Base-by-base conservation (phyloP, 2,329 filamentous ascomycete genomes). In the Rhynchosporium graminicola region DNA sequence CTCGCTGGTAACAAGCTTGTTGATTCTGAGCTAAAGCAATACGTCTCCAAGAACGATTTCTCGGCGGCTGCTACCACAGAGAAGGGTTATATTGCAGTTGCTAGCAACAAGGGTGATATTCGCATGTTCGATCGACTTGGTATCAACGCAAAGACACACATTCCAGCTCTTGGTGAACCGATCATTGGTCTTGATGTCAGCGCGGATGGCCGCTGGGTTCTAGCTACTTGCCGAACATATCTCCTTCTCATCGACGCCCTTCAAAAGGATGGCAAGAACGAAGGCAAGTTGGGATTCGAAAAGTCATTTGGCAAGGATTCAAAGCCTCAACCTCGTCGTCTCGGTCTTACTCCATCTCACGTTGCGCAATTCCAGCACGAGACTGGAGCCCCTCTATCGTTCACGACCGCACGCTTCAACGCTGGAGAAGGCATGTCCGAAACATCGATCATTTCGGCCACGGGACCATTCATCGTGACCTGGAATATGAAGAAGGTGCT, bases 291-390 rank as follows among this genome's bases (percentile, higher is more conserved):
- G n/a, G 95, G 95, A 1, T 99, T 99, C 73, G 93, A 99, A 77
- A 93, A 90, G 75, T 82, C 91, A 0, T 99, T 99, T 72, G 87
- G 90, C 3, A 96, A 96, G 68, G 93, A 97, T 74, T 84, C 88
- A 26, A 99, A 99, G 77, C 95, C 95, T 1, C 92, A 96, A 71
- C 95, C 95, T 42, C 89, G 92, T 60, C 92, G 95, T 69, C 86
- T 99, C 10, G 92, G 89, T 12, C 83, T 99, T 43, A 93, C 90
- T 6, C 95, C 95, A 0, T 87, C 91, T 64, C 95, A 99, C 75
- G 92, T 98, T 33, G 95, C 95, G 0, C 95, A 99, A 74, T 97
- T 99, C 80, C 91, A 96, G 74, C 91, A 98, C 76, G 95, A 99
- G 77, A 99, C 95, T 1, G 91, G 92, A 70, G 87, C 88, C 63